A percentile compares a stretch with the other conserved stretches of the same genome.
Conservation (phyloP, 2,329 filamentous ascomycete genomes). For the Penicillium corylophilum region DNA sequence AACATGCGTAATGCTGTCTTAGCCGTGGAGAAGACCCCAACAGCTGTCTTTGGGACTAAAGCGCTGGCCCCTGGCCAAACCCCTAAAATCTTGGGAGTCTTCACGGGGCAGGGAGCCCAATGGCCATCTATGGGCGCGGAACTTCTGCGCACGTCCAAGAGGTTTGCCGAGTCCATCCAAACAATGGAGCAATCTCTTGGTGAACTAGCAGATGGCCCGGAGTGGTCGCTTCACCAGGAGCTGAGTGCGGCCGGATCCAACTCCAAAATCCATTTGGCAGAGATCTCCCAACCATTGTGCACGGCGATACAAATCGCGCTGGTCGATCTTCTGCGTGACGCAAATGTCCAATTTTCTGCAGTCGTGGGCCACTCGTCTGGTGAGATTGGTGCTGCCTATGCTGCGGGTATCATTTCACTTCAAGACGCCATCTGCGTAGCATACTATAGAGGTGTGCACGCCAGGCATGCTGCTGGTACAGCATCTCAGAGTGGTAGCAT, state of each 20-base stretch:
- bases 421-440: background rate
- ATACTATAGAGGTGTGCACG: background rate
- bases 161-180: background rate
- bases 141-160: background rate
- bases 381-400: background rate
- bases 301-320: background rate
- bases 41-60: background rate
- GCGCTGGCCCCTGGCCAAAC: background rate
- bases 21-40: no score
- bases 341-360: background rate
- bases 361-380: background rate
- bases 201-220: background rate
- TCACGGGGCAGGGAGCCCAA: background rate
- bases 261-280: background rate
- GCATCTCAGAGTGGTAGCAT: conserved; percentile 28
- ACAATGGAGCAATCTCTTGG: background rate
- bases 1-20: no score
- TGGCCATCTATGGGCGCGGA: background rate
- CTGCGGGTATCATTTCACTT: background rate
- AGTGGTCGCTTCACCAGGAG: background rate
- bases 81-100: background rate
- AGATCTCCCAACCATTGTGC: background rate
- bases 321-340: background rate
- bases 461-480: conserved; percentile 6
- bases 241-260: background rate